phyloP scores from a whole-genome alignment of 345 rosid species.

The Mallotus nudiflorus region DNA sequence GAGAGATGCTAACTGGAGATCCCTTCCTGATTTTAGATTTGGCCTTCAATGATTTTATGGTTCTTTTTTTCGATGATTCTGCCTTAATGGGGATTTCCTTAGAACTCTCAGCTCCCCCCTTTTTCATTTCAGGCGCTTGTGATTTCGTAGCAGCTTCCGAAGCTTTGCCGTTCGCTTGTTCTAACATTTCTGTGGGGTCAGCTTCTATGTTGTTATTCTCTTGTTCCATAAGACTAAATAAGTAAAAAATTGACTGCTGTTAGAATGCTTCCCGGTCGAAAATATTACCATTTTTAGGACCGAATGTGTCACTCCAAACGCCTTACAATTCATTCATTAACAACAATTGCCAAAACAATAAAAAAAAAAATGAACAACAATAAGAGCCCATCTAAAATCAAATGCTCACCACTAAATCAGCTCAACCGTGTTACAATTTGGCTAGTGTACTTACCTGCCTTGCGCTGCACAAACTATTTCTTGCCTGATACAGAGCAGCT shows the following conservation, averaged over 20 bases:
- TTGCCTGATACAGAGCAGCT: neutral
- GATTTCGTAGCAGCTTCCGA: slow-evolving; percentile 7
- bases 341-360: neutral
- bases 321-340: neutral
- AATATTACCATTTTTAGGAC: neutral
- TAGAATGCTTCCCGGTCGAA: neutral
- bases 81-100: slow-evolving; percentile 31
- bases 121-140: neutral
- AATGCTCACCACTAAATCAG: too few relatives aligned
- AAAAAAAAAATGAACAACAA: neutral
- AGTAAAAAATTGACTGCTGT: too few relatives aligned
- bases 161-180: neutral
- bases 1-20: slow-evolving; percentile 29
- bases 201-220: slow-evolving; percentile 25
- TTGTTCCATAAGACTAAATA: slow-evolving; percentile 29
- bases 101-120: slow-evolving; percentile 27
- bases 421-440: too few relatives aligned
- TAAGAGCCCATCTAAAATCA: neutral
- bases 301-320: neutral
- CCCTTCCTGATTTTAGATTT: slow-evolving; percentile 45
- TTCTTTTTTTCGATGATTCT: slow-evolving; percentile 36
- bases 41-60: slow-evolving; percentile 35
- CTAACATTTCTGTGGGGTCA: slow-evolving; percentile 1
- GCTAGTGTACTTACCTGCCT: too few relatives aligned
- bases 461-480: too few relatives aligned